Evolutionary conservation across 345 rosid genomes (phyloP).

Genomic region (Corymbia maculata): DNA sequence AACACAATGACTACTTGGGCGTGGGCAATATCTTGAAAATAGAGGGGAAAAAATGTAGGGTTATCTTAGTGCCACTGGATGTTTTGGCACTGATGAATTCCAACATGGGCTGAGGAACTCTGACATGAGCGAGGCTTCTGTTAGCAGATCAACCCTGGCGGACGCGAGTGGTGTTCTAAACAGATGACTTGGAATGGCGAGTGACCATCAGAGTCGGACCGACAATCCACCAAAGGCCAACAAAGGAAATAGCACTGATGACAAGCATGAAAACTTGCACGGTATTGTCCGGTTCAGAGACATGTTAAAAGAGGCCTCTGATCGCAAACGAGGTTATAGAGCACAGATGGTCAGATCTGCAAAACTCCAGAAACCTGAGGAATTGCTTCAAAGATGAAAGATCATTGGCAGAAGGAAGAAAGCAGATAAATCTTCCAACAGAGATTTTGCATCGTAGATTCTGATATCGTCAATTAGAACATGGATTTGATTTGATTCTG

Average conservation of each 20-base stretch:
- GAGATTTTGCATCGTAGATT: neutral
- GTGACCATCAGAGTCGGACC: neutral
- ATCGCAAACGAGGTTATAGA: neutral
- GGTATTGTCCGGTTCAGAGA: neutral
- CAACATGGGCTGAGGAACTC: neutral
- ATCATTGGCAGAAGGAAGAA: neutral
- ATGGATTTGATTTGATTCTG: neutral
- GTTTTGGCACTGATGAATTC: neutral
- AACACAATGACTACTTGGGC: neutral
- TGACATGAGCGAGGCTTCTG: neutral
- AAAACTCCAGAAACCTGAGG: neutral
- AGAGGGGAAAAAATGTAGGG: neutral
- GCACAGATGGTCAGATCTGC: neutral
- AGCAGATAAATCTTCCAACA: neutral
- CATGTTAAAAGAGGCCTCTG: neutral
- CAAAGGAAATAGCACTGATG: neutral
- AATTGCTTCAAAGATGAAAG: neutral
- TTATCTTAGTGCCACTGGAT: neutral
- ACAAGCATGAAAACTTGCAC: neutral
- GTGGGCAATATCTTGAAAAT: neutral
- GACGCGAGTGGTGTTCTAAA: neutral
- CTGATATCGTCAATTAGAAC: neutral
- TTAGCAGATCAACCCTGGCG: neutral
- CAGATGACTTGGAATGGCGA: neutral
- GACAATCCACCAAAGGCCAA: neutral